These are phyloP conservation scores for Inga leiocalycina DNA, from an alignment of 306 rosid species.

Conservation along the genomic window DNA sequence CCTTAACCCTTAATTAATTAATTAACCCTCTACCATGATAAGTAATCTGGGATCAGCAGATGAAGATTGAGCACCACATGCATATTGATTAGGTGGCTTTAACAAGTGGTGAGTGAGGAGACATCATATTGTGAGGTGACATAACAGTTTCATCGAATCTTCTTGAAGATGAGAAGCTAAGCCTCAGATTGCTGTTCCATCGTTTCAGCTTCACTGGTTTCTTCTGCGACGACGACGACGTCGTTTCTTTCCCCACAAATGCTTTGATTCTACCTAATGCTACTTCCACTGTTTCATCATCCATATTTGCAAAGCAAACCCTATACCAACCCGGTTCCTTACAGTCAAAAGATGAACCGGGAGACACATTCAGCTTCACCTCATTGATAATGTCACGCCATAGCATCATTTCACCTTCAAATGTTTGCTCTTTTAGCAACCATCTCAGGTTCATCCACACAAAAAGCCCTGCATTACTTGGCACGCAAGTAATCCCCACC, in stretches of 20 bases:
- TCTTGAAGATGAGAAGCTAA: constrained; percentile 54
- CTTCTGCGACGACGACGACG: background rate
- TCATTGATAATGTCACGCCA: constrained; percentile 72
- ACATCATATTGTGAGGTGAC: constrained; percentile 55
- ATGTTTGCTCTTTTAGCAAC: constrained; percentile 55
- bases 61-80: too few relatives aligned
- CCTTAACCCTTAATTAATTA: too few relatives aligned
- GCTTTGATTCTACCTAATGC: constrained; percentile 64
- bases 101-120: constrained; percentile 88
- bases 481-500: constrained; percentile 62
- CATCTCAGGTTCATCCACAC: constrained; percentile 80
- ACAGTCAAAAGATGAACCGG: constrained; percentile 81
- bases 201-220: constrained; percentile 30
- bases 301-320: constrained; percentile 94
- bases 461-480: constrained; percentile 77
- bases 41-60: background rate
- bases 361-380: constrained; percentile 92
- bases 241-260: constrained; percentile 49
- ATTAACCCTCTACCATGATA: background rate
- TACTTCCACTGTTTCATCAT: constrained; percentile 60
- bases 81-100: background rate
- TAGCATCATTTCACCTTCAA: constrained; percentile 65
- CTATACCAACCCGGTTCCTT: constrained; percentile 90
- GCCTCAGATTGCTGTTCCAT: constrained; percentile 49
- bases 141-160: constrained; percentile 55